Evolutionary conservation across 2,329 filamentous ascomycete genomes (phyloP).

Genomic region (Camptophora hylomeconis): DNA sequence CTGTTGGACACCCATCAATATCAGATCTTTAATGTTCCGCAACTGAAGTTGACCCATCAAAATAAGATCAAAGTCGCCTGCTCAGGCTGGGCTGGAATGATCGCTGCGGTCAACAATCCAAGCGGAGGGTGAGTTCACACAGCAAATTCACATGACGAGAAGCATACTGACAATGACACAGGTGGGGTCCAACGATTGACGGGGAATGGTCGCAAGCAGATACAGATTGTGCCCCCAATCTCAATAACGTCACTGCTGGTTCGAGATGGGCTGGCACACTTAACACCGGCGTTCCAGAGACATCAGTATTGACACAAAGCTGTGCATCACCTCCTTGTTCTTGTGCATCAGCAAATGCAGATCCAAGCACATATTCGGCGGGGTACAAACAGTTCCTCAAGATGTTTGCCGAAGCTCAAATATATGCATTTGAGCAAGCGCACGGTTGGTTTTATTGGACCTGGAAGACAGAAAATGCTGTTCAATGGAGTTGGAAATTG

Average conservation of each 20-base stretch:
- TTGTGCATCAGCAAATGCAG: conserved; percentile 65
- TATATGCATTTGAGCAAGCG: conserved; percentile 81
- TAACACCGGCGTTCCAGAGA: conserved; percentile 45
- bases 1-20: conserved; percentile 98
- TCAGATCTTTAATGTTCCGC: conserved; percentile 87
- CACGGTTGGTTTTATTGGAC: conserved; percentile 99
- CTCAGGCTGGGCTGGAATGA: conserved; percentile 71
- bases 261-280: conserved; percentile 87
- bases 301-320: conserved; percentile 52
- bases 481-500: conserved; percentile 85
- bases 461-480: conserved; percentile 75
- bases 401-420: conserved; percentile 91
- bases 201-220: conserved; percentile 98
- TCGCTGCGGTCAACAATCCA: conserved; percentile 58
- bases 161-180: too few relatives aligned
- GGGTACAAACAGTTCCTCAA: conserved; percentile 74
- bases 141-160: conserved; percentile 40
- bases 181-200: conserved; percentile 82
- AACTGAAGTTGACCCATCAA: conserved; percentile 69
- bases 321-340: conserved; percentile 63
- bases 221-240: conserved; percentile 75
- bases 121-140: too few relatives aligned
- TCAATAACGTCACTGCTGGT: conserved; percentile 83
- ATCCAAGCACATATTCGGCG: conserved; percentile 51
- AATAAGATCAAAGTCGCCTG: conserved; percentile 82